Evolutionary conservation across 108 stramenopile genomes (phyloP).

Genomic region (Heterococcus sp.): DNA sequence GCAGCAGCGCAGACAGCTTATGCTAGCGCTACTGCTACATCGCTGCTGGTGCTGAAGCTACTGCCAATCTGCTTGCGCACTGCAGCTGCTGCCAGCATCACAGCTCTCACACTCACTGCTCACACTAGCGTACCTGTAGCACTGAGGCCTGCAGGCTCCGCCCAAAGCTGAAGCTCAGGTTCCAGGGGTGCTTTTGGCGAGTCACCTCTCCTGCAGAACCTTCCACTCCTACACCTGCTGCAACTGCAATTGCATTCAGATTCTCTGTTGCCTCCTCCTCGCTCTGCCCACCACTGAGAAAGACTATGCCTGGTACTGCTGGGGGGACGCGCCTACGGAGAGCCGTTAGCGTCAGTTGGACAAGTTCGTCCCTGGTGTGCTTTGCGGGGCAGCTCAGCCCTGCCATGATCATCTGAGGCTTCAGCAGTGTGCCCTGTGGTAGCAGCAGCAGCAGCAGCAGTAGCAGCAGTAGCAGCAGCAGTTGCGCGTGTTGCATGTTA

Average conservation of each 20-base stretch:
- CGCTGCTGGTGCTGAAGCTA: no score
- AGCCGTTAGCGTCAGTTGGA: slow-evolving; percentile 39
- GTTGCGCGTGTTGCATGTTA: no score
- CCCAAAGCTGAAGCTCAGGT: slow-evolving; percentile 52
- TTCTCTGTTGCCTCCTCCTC: slow-evolving; percentile 49
- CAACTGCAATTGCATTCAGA: slow-evolving; percentile 39
- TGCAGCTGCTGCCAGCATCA: no score
- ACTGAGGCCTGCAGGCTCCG: slow-evolving; percentile 51
- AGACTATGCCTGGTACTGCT: slow-evolving; percentile 51
- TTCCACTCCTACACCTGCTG: neutral
- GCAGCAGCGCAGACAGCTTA: no score
- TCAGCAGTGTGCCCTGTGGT: slow-evolving; percentile 46
- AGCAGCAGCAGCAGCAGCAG: no score
- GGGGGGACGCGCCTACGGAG: slow-evolving; percentile 52
- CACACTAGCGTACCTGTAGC: slow-evolving; percentile 30
- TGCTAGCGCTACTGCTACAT: no score
- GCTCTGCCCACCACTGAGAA: slow-evolving; percentile 51
- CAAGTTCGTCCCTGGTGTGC: slow-evolving; percentile 26
- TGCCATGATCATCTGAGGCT: slow-evolving; percentile 55
- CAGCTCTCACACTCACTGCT: no score
- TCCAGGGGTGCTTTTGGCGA: slow-evolving; percentile 32
- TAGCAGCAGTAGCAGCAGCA: no score
- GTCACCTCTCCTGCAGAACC: slow-evolving; percentile 9
- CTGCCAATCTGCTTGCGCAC: no score
- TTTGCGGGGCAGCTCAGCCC: slow-evolving; percentile 41